phyloP scores from a whole-genome alignment of 192 early-diverging fungal species.

The Podila horticola region DNA sequence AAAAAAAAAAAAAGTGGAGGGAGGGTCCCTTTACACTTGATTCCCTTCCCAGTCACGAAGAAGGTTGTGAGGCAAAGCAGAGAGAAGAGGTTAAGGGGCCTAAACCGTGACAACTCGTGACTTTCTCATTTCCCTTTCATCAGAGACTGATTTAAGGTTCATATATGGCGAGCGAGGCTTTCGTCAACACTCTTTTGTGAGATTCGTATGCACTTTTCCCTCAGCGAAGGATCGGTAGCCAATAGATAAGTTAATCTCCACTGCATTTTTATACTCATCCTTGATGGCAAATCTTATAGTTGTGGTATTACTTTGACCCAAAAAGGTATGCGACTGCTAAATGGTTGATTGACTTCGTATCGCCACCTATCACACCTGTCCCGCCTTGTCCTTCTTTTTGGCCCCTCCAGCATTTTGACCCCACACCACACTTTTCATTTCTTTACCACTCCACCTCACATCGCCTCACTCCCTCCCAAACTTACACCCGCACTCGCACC shows the following conservation, averaged over 20 bases:
- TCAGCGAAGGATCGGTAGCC: constrained; percentile 55
- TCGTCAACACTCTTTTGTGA: constrained; percentile 34
- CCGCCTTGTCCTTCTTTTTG: no score
- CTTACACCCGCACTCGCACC: not conserved
- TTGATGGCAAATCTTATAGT: not conserved
- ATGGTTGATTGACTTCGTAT: no score
- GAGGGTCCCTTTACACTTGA: constrained; percentile 48
- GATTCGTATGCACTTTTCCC: constrained; percentile 57
- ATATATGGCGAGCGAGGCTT: constrained; percentile 11
- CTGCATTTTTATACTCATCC: not conserved
- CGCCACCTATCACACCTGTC: no score
- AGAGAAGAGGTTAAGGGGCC: not conserved
- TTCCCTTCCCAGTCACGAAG: not conserved
- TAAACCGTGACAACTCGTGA: not conserved
- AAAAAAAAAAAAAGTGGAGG: constrained; percentile 11
- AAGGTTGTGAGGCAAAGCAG: constrained; percentile 17
- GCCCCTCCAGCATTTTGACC: not conserved
- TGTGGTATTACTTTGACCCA: not conserved
- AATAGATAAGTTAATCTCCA: not conserved
- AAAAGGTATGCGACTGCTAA: no score
- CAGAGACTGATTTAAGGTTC: not conserved
- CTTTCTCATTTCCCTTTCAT: constrained; percentile 7
- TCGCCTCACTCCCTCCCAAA: not conserved
- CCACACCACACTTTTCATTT: not conserved
- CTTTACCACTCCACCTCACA: not conserved